Evolutionary conservation across 179 eudicot genomes (phyloP), one percentile per base, ranked within the genome.

Genomic region (Beta corolliflora): DNA sequence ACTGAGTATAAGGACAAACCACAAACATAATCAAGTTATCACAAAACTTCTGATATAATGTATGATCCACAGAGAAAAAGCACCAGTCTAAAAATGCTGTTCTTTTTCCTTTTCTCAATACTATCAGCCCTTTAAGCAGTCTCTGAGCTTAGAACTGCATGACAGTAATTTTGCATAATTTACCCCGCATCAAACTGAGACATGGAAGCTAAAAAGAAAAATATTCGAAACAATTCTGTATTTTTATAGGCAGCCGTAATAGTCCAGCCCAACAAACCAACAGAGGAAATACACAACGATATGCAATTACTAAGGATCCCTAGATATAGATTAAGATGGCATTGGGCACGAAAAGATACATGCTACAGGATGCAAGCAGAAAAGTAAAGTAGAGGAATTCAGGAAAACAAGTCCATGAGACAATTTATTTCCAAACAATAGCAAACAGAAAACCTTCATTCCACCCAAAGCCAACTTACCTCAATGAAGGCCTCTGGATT

Each of bases 401-500:
- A 23, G 58, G 58, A 71, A 74, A 15, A 7, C 18, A 12, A 55
- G 9, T 52, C 52, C 44, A 10, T 71, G 14, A 21, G 72, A 18
- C 52, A 68, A 29, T 31, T 21, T 4, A 71, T 31, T 71, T 25
- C 50, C 19, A 67, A 29, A 29, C 31, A 9, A 31, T 74, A 6
- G 60, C 44, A 73, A 54, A 10, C 10, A 21, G 10, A 55, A 55
- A 54, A 36, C 13, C n/a, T 74, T 13, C 45, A 74, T 74, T 55
- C 52, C 54, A 60, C 44, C 23, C 65, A 31, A 63, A 25, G 36
- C 54, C 29, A 21, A 18, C 50, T 78, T 77, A 94, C 98, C 94
- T 89, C 21, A 71, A 93, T 88, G 72, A 94, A 94, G 68, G 93
- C 97, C 54, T 84, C 82, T 74, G 97, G 97, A 80, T 92, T 79